Conservation (phyloP, 352 stramenopile genomes). For the Blastocystis sp. region DNA sequence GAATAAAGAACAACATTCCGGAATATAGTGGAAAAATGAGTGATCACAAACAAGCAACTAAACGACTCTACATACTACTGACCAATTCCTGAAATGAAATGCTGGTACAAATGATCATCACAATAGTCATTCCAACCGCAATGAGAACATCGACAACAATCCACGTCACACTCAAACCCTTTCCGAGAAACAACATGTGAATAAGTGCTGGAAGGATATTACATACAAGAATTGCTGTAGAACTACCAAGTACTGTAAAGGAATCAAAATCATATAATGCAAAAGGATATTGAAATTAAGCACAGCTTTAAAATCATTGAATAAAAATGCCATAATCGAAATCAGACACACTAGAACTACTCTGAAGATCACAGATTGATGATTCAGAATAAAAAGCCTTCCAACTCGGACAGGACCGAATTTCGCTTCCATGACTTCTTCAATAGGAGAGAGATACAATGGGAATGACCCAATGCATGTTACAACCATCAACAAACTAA, state of each 20-base stretch:
- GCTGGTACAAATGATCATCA: constrained; percentile 51
- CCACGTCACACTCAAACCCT: constrained; percentile 2
- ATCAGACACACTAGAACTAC: not conserved
- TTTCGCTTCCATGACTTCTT: constrained; percentile 29
- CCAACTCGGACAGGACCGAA: not conserved
- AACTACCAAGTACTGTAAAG: constrained; percentile 54
- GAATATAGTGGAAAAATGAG: not conserved
- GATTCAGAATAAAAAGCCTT: constrained; percentile 12
- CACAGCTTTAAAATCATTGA: constrained; percentile 20
- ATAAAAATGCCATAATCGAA: constrained; percentile 15
- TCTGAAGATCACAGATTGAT: not conserved
- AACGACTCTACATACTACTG: not conserved
- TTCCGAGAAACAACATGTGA: constrained; percentile 14
- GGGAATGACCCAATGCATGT: constrained; percentile 53
- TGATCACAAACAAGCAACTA: constrained; percentile 18
- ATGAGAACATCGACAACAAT: constrained; percentile 5
- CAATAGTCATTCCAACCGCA: not conserved
- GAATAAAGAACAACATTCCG: not conserved
- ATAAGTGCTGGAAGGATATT: constrained; percentile 43
- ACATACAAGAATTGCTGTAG: constrained; percentile 17
- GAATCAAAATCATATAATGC: not conserved
- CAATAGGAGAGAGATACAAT: constrained; percentile 18
- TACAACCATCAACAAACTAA: constrained; percentile 47
- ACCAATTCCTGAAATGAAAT: constrained; percentile 53
- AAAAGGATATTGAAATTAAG: constrained; percentile 67